Evolutionary conservation across 257 asterid genomes (phyloP).

Genomic region (Solanum lignicaule): DNA sequence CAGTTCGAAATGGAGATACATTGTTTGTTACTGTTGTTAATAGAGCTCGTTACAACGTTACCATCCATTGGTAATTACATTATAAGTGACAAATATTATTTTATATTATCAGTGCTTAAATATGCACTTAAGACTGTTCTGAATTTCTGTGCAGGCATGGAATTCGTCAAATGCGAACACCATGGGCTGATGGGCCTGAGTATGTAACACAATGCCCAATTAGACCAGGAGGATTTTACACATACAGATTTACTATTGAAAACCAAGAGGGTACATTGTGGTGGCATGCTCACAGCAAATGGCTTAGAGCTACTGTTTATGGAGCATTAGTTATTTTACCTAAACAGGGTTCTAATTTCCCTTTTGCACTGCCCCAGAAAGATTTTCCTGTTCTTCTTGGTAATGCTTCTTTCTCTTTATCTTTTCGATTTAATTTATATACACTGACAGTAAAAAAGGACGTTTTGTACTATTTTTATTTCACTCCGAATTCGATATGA

Average conservation of each 20-base stretch:
- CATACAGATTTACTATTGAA: conserved; percentile 48
- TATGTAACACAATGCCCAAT: conserved; percentile 67
- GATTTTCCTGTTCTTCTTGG: conserved; percentile 59
- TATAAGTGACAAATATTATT: background rate
- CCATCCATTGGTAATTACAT: conserved; percentile 49
- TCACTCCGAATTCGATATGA: background rate
- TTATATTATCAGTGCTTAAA: background rate
- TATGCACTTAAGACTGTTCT: background rate
- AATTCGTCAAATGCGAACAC: conserved; percentile 54
- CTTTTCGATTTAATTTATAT: background rate
- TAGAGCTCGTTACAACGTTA: conserved; percentile 40
- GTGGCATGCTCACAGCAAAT: conserved; percentile 80
- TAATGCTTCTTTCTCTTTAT: background rate
- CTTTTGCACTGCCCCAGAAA: conserved; percentile 35
- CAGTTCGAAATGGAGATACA: conserved; percentile 44
- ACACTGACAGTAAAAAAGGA: background rate
- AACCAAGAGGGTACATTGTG: conserved; percentile 68
- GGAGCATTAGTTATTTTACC: conserved; percentile 62
- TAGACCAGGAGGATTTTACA: conserved; percentile 46
- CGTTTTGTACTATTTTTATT: background rate
- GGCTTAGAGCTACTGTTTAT: conserved; percentile 66
- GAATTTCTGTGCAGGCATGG: conserved; percentile 41
- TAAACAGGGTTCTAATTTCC: conserved; percentile 34
- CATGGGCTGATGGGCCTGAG: conserved; percentile 79
- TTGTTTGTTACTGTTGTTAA: conserved; percentile 45